These are phyloP conservation scores for Apiospora marii DNA, from an alignment of 2,329 filamentous ascomycete genomes.

Conservation along the genomic window DNA sequence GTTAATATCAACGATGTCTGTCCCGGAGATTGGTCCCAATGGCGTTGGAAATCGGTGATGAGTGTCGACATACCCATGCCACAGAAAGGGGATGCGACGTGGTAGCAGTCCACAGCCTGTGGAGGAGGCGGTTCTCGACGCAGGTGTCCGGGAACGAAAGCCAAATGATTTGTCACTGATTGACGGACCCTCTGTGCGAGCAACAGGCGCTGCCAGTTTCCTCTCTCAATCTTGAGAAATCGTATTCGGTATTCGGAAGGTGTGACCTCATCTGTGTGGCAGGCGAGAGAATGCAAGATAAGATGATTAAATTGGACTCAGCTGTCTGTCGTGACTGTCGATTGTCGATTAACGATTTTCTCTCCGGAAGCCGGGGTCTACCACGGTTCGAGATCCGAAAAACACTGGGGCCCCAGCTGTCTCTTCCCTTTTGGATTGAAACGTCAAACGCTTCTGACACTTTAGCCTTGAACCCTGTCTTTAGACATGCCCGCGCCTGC, in stretches of 20 bases:
- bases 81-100: not conserved
- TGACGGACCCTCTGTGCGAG: too few species aligned
- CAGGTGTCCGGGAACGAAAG: not conserved
- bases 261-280: not conserved
- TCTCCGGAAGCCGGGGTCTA: not conserved
- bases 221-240: not conserved
- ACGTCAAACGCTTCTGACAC: slow-evolving; percentile 21
- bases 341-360: not conserved
- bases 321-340: not conserved
- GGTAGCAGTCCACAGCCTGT: not conserved
- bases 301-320: not conserved
- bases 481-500: not conserved
- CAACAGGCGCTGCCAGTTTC: not conserved
- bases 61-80: too few species aligned
- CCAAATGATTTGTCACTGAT: not conserved
- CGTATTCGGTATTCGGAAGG: slow-evolving; percentile 9
- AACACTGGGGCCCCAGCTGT: not conserved
- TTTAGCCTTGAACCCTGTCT: slow-evolving; percentile 16
- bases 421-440: not conserved
- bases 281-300: not conserved
- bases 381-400: not conserved
- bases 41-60: too few species aligned
- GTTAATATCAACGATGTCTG: not conserved
- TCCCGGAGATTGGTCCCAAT: too few species aligned
- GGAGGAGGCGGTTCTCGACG: not conserved